Base-by-base conservation (phyloP, 371 early-diverging fungal species). In the Thermomucor indicae-seudaticae region DNA sequence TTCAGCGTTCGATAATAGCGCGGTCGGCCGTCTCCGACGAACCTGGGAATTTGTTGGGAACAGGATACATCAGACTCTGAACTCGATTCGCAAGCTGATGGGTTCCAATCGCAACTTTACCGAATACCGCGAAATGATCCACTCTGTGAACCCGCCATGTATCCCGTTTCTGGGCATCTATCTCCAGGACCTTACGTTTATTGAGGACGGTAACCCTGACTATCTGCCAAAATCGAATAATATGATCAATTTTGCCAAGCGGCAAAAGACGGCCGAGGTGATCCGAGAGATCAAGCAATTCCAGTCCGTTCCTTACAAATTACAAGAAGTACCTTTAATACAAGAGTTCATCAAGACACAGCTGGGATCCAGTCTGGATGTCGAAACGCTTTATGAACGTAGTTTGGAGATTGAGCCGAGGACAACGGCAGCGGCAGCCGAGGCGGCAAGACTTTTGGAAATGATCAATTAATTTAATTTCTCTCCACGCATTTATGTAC, bases 271-370 rank as follows among this genome's bases (percentile, higher is more conserved):
- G 0, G 91, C 93, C 0, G 89, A 91, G 48, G 86, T 92, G 24
- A 86, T 97, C 65, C 85, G 90, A n/a, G 93, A 95, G 41, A 85
- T 95, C 52, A 91, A 92, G 60, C 91, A 92, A 59, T 95, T 89
- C 72, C 96, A 95, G 65, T 84, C 84, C 27, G 80, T 81, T 2
- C 87, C 91, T n/a, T 96, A 93, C 55, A 77, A 76, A 32, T 67
- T 92, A 31, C 80, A 80, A 22, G 60, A 67, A 3, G 90, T 95
- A 8, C 81, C 86, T 8, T 89, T 90, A 63, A 69, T 96, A 32
- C 92, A 92, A 58, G 68, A 83, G 25, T 93, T 81, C 60, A 80
- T 96, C 59, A 70, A 88, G 46, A 70, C 72, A 29, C 75, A 79
- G 47, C 59, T 79, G 43, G 78, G 76, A 40, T 72, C 75, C 28